Base-by-base conservation (phyloP, 345 rosid genomes). In the Dimocarpus longan region DNA sequence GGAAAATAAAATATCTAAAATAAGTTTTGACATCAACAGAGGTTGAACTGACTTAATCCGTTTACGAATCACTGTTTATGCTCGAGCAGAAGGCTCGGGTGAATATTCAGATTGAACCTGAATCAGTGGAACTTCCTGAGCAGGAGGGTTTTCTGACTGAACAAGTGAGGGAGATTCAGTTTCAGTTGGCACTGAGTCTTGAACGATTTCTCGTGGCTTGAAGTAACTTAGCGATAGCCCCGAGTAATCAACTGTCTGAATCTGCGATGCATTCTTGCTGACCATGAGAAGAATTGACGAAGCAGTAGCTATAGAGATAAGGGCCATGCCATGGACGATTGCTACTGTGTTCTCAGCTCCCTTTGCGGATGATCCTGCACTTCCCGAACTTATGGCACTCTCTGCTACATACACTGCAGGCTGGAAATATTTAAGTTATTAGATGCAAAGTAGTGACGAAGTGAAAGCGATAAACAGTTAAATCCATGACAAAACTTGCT, bases 201-300 rank as follows among this genome's bases (percentile, higher is more conserved):
- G 84, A 79, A 89, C 75, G 24, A 88, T 79, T 79, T 90, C 95
- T 12, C 87, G 77, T 15, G 96, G 90, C 84, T 86, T 88, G 84
- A 93, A 95, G 88, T 93, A 95, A 81, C 85, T 90, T 40, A 93
- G 97, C 1, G 97, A 83, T 5, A 95, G 99, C 50, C 98, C 99
- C 0, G 81, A 79, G 85, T 92, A 95, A 13, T 89, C 90, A 4
- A 70, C 79, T 13, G 85, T 73, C 84, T 85, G 86, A 63, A 89
- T 80, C 64, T 54, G 79, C 40, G 92, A 78, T 26, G 91, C 82
- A 12, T 78, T 85, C 89, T 87, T 93, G 26, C 86, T 89, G 21
- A 93, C 98, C 84, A 85, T 95, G 79, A 93, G 79, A 80, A 91
- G 92, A 64, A 93, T 80, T 28, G 88, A 80, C 7, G 98, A 90